These are phyloP conservation scores for Protomyces gravidus DNA, from an alignment of 1,139 yeast species.

Conservation along the genomic window DNA sequence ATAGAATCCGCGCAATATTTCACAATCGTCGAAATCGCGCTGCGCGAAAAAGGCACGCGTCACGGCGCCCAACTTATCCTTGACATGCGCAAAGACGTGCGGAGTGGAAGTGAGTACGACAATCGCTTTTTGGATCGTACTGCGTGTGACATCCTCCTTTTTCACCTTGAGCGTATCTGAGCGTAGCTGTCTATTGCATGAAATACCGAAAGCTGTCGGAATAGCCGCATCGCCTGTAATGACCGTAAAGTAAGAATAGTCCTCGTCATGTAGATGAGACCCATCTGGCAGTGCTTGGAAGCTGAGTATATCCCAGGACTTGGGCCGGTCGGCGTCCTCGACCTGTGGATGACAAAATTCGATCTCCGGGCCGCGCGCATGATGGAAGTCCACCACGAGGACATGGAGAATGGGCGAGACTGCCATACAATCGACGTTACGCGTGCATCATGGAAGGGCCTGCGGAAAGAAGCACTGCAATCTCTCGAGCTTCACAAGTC, in stretches of 20 bases:
- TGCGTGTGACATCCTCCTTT: slow-evolving; percentile 70
- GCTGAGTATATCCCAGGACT: slow-evolving; percentile 83
- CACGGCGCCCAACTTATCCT: slow-evolving; percentile 83
- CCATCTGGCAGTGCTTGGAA: slow-evolving; percentile 97
- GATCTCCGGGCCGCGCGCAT: slow-evolving; percentile 88
- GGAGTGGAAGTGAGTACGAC: slow-evolving; percentile 87
- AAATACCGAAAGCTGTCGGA: slow-evolving; percentile 82
- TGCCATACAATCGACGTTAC: neutral
- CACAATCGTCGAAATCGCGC: slow-evolving; percentile 65
- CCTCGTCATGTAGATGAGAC: slow-evolving; percentile 84
- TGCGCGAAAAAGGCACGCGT: slow-evolving; percentile 84
- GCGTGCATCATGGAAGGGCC: neutral
- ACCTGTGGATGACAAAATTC: slow-evolving; percentile 61
- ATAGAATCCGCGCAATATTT: slow-evolving; percentile 63
- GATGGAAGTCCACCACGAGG: slow-evolving; percentile 90
- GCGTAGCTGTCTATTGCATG: slow-evolving; percentile 81
- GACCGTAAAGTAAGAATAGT: slow-evolving; percentile 89
- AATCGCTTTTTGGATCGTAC: slow-evolving; percentile 85
- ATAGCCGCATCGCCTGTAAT: slow-evolving; percentile 37
- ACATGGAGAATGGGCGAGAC: slow-evolving; percentile 61
- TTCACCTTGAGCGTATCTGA: slow-evolving; percentile 57
- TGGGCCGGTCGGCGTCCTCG: slow-evolving; percentile 47
- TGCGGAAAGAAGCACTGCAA: too few relatives aligned
- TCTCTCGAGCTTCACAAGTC: too few relatives aligned
- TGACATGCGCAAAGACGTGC: slow-evolving; percentile 67